A percentile compares a stretch with the other conserved stretches of the same genome.
phyloP scores from a whole-genome alignment of 2,329 filamentous ascomycete genomes.

The Claviceps sp. region DNA sequence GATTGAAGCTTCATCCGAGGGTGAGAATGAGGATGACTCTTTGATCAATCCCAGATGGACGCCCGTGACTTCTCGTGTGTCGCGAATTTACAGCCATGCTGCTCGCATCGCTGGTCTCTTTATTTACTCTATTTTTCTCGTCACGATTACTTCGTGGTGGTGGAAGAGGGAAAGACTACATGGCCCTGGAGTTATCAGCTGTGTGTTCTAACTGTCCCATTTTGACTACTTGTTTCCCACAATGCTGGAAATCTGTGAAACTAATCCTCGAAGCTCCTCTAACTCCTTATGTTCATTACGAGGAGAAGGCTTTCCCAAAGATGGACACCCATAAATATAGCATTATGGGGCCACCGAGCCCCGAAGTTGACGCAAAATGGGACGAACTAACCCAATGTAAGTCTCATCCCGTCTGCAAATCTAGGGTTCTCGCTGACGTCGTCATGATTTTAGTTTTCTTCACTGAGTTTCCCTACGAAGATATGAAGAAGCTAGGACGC shows the following conservation, averaged over 20 bases:
- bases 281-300: neutral
- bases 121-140: neutral
- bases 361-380: neutral
- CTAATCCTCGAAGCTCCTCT: neutral
- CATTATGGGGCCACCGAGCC: neutral
- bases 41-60: neutral
- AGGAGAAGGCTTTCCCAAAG: neutral
- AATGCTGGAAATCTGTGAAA: neutral
- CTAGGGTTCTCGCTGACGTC: neutral
- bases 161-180: neutral
- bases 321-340: neutral
- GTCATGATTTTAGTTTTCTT: neutral
- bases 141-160: neutral
- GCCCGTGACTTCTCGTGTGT: neutral
- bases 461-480: neutral
- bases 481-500: neutral
- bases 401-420: neutral
- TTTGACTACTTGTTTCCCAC: neutral
- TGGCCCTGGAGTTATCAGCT: neutral
- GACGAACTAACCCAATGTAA: neutral
- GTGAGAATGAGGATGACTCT: neutral
- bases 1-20: neutral
- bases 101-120: neutral
- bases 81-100: neutral
- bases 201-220: neutral